Evolutionary conservation across 495 filamentous ascomycete species (phyloP).

Genomic region (Podospora pseudopauciseta): DNA sequence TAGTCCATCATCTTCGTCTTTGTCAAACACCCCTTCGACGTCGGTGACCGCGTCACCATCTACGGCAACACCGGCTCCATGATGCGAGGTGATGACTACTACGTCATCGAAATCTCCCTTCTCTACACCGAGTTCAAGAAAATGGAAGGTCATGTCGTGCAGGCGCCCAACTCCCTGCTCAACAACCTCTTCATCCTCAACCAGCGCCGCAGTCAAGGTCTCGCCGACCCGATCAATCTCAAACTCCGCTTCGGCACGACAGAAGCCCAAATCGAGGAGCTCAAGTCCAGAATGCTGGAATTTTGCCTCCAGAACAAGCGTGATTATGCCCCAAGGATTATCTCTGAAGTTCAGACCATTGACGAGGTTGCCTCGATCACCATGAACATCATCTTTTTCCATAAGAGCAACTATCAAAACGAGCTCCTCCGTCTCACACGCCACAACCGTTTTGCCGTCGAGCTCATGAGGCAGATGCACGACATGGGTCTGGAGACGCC

Average conservation of each 20-base stretch:
- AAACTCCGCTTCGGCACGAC: constrained; percentile 87
- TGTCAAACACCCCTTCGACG: constrained; percentile 97
- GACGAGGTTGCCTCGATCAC: constrained; percentile 62
- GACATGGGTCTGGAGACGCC: constrained; percentile 89
- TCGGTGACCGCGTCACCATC: constrained; percentile 87
- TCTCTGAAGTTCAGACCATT: constrained; percentile 76
- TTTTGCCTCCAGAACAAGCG: constrained; percentile 85
- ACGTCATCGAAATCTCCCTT: constrained; percentile 91
- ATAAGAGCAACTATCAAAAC: constrained; percentile 90
- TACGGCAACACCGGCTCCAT: constrained; percentile 82
- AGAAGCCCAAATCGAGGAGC: constrained; percentile 76
- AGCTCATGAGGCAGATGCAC: constrained; percentile 79
- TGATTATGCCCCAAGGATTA: constrained; percentile 84
- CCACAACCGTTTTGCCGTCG: constrained; percentile 93
- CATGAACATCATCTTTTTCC: constrained; percentile 95
- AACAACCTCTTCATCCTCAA: constrained; percentile 94
- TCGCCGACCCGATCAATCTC: constrained; percentile 84
- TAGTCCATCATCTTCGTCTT: constrained; percentile 93
- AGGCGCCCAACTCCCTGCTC: constrained; percentile 90
- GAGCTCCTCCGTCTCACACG: constrained; percentile 84
- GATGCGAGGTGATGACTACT: constrained; percentile 85
- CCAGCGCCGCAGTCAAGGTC: constrained; percentile 80
- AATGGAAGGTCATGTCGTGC: constrained; percentile 92
- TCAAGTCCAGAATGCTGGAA: constrained; percentile 77
- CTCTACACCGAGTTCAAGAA: constrained; percentile 98